Conservation (phyloP, 73 alveolate species). For the Chromera velia region DNA sequence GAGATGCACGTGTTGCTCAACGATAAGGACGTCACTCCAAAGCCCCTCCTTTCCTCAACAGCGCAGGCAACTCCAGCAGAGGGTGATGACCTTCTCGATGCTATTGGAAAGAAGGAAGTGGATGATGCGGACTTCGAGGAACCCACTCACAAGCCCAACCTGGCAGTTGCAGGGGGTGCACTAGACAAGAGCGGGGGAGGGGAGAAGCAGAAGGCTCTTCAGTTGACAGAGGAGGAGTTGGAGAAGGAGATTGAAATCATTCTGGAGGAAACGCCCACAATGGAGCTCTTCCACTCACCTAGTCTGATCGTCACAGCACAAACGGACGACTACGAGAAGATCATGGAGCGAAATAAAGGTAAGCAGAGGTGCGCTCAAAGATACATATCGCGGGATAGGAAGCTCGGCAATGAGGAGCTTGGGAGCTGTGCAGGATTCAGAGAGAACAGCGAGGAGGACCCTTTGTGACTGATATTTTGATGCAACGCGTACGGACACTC, state of each 20-base stretch:
- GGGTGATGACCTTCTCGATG: neutral
- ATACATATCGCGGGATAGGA: no score
- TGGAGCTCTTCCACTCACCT: neutral
- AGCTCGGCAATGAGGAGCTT: no score
- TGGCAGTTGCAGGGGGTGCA: neutral
- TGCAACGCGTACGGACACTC: no score
- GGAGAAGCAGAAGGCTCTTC: no score
- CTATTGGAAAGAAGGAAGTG: no score
- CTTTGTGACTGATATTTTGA: no score
- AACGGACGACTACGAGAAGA: neutral
- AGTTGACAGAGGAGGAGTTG: neutral
- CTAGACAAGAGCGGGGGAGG: neutral
- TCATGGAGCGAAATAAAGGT: neutral
- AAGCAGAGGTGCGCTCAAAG: no score
- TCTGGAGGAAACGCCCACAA: neutral
- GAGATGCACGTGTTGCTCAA: neutral
- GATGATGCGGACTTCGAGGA: no score
- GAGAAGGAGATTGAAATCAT: neutral
- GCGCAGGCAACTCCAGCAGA: neutral
- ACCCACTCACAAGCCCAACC: no score
- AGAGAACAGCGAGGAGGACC: no score
- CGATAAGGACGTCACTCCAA: neutral
- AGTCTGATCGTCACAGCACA: neutral
- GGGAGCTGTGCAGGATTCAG: no score
- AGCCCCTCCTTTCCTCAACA: neutral